Percentiles rank a stretch among this genome's conserved stretches.
Evolutionary conservation across 2,329 filamentous ascomycete genomes (phyloP).

Genomic region (Pseudogymnoascus sp.): DNA sequence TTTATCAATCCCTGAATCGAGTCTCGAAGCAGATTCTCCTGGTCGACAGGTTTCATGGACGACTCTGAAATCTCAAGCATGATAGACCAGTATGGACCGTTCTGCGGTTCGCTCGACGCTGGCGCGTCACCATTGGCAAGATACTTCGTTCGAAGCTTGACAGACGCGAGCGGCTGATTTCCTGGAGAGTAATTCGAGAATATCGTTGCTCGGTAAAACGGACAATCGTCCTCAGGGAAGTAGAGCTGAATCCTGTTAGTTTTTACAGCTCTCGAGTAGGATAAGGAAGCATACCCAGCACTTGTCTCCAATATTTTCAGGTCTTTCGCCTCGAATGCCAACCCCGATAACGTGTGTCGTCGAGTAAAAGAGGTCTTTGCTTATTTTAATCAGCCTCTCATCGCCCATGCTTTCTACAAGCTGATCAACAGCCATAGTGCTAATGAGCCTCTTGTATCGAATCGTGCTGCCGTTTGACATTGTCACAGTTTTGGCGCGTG

Average conservation of each 20-base stretch:
- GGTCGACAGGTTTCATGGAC: constrained; percentile 85
- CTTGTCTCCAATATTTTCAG: constrained; percentile 96
- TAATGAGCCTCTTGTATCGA: constrained; percentile 85
- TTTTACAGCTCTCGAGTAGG: not conserved
- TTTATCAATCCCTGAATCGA: constrained; percentile 95
- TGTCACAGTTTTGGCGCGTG: constrained; percentile 72
- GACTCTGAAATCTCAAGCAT: constrained; percentile 99
- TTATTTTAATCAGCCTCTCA: constrained; percentile 70
- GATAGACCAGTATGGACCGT: constrained; percentile 98
- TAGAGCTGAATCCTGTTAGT: constrained; percentile 55
- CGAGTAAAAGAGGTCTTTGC: constrained; percentile 92
- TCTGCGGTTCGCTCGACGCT: constrained; percentile 60
- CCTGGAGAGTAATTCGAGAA: constrained; percentile 99
- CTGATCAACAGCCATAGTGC: constrained; percentile 91
- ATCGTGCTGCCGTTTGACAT: constrained; percentile 80
- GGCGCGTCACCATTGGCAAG: constrained; percentile 80
- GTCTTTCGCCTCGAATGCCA: constrained; percentile 82
- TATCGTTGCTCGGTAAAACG: constrained; percentile 98
- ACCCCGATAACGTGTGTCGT: constrained; percentile 96
- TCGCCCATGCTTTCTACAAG: constrained; percentile 83
- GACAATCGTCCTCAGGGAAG: constrained; percentile 98
- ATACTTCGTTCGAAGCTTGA: constrained; percentile 79
- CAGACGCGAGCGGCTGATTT: constrained; percentile 81
- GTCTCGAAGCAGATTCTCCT: constrained; percentile 75
- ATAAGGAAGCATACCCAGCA: constrained; percentile 66